Evolutionary conservation across 2,329 filamentous ascomycete species (phyloP), one percentile per base, ranked within the genome.

Genomic region (Sarocladium oryzae): DNA sequence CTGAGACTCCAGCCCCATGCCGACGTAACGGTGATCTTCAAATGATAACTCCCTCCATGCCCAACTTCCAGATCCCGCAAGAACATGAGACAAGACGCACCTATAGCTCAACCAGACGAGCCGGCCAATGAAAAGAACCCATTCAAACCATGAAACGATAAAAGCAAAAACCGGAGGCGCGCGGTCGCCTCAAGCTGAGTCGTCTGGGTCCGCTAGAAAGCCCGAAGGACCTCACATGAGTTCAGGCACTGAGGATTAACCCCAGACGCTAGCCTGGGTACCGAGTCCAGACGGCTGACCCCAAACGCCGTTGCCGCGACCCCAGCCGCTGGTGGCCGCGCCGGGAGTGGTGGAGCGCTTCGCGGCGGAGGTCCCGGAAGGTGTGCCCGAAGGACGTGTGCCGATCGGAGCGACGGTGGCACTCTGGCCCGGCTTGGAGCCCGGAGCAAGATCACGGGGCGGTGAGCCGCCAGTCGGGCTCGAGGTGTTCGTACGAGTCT

Each of bases 251-350:
- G 28, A 30, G 28, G 7, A 13, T 30, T 30, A 30, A 60, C 91
- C 91, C 91, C 91, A 97, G 59, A 96, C 92, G 57, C 89, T 95
- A 57, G 91, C 90, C 67, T 95, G 89, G 55, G 91, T 87, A 57
- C 90, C 88, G 55, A 95, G 82, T 49, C 83, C 82, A 57, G 84
- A 88, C 62, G 88, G 89, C 62, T 84, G 85, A 54, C 89, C 88
- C 91, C 91, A 96, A 41, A 92, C 88, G 35, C 84, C 86, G 57
- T 84, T 85, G 58, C 87, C 86, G 63, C 83, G 85, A 51, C 87
- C 84, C 91, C 91, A 96, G 54, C 84, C 81, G 16, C 85, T 75
- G 11, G 91, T 90, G n/a, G 90, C 95, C n/a, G 90, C 85, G 26
- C 96, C 78, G 51, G 92, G 91, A 2, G 91, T 95, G 7, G 89